A percentile compares a stretch with the other conserved stretches of the same genome.
These are phyloP conservation scores for Esteya vermicola DNA, from an alignment of 2,329 filamentous ascomycete species.

Conservation along the genomic window DNA sequence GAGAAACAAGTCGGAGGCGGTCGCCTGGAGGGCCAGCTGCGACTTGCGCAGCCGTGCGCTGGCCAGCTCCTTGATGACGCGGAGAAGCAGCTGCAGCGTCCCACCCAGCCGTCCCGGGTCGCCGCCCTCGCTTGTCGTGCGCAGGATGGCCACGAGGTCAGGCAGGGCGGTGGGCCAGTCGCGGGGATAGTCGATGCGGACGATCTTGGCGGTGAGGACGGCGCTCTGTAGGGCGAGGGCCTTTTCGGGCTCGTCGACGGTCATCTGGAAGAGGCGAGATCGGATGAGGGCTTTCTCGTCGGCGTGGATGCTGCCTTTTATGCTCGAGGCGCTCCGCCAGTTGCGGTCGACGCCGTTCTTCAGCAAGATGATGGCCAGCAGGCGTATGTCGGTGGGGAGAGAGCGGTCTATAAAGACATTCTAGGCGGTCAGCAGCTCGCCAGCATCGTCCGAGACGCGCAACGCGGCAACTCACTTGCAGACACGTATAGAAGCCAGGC, in stretches of 20 bases:
- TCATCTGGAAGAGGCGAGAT: constrained; percentile 58
- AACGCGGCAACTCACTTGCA: constrained; percentile 43
- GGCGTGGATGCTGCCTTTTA: constrained; percentile 51
- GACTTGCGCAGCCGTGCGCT: constrained; percentile 64
- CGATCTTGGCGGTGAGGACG: constrained; percentile 72
- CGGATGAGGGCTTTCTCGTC: constrained; percentile 69
- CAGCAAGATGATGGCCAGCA: constrained; percentile 82
- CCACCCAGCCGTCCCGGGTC: constrained; percentile 56
- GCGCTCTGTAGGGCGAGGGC: constrained; percentile 78
- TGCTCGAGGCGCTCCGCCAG: constrained; percentile 54
- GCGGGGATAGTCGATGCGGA: constrained; percentile 75
- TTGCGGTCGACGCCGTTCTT: constrained; percentile 95
- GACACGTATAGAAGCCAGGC: constrained; percentile 48
- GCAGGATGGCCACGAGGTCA: constrained; percentile 49
- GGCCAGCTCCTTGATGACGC: constrained; percentile 81
- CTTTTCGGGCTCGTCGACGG: constrained; percentile 60
- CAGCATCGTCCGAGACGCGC: too few species aligned
- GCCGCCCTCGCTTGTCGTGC: constrained; percentile 38
- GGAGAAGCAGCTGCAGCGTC: constrained; percentile 62
- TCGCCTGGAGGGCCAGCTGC: constrained; percentile 60
- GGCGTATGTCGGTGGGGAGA: constrained; percentile 63
- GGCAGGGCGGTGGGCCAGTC: constrained; percentile 62
- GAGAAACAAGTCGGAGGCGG: constrained; percentile 73
- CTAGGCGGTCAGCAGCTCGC: constrained; percentile 25
- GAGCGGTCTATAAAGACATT: constrained; percentile 69